These are phyloP conservation scores for Fraxinus nigra DNA, from an alignment of 305 asterid species.

Conservation along the genomic window DNA sequence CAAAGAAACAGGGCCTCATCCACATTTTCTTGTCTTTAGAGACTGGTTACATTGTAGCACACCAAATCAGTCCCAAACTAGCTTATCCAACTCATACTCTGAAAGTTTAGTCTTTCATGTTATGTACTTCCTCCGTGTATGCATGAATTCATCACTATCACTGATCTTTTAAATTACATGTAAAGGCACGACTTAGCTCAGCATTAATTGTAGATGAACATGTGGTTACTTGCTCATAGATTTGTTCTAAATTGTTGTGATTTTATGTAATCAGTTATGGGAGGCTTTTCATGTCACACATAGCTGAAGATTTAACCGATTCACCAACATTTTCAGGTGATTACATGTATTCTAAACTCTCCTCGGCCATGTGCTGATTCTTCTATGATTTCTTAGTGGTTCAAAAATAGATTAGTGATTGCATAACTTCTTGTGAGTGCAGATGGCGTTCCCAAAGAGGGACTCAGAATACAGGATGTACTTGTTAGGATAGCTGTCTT, in stretches of 20 bases:
- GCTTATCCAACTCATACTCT: not conserved
- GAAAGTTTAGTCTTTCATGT: not conserved
- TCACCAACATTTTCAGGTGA: conserved; percentile 79
- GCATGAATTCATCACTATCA: not conserved
- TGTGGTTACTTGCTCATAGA: not conserved
- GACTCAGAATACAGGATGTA: conserved; percentile 86
- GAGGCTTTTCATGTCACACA: conserved; percentile 68
- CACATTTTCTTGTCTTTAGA: not conserved
- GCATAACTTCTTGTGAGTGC: conserved; percentile 32
- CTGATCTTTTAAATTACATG: not conserved
- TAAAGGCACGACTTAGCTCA: not conserved
- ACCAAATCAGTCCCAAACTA: not conserved
- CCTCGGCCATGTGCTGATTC: conserved; percentile 19
- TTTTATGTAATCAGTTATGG: conserved; percentile 57
- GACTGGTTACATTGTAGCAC: not conserved
- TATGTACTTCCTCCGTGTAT: not conserved
- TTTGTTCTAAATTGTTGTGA: not conserved
- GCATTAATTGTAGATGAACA: not conserved
- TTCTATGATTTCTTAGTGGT: conserved; percentile 20
- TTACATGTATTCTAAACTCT: conserved; percentile 18
- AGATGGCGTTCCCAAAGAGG: conserved; percentile 99
- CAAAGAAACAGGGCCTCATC: not conserved
- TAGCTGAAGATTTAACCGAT: conserved; percentile 67
- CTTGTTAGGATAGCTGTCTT: conserved; percentile 84
- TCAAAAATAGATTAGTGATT: conserved; percentile 19